Conservation (phyloP, 495 filamentous ascomycete species). For the Penicillium mononematosum region DNA sequence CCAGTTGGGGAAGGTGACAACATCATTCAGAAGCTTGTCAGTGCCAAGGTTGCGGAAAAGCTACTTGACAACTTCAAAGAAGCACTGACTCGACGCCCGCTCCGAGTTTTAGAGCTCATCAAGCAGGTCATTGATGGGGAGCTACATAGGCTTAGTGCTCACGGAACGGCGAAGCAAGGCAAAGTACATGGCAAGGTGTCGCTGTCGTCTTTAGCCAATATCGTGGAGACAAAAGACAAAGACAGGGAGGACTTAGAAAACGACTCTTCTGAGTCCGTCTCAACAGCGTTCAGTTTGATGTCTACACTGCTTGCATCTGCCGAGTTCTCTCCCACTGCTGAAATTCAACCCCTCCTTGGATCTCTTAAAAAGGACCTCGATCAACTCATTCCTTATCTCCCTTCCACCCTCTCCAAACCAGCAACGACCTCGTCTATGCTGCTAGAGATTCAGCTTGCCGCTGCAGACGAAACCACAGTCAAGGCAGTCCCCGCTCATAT, state of each 20-base stretch:
- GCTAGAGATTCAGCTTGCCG: conserved; percentile 56
- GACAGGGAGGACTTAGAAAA: conserved; percentile 30
- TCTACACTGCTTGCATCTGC: conserved; percentile 65
- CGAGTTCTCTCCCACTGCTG: conserved; percentile 53
- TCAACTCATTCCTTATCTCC: conserved; percentile 42
- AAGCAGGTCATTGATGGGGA: conserved; percentile 54
- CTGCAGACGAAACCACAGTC: conserved; percentile 50
- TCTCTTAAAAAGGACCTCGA: conserved; percentile 52
- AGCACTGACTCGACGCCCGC: conserved; percentile 62
- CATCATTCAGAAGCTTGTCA: conserved; percentile 50
- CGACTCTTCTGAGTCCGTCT: conserved; percentile 51
- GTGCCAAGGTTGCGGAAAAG: conserved; percentile 63
- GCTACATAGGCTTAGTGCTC: conserved; percentile 18
- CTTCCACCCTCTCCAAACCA: conserved; percentile 36
- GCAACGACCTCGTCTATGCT: conserved; percentile 55
- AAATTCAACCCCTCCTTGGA: conserved; percentile 43
- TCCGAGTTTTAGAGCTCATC: conserved; percentile 61
- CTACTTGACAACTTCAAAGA: conserved; percentile 67
- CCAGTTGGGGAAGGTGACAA: conserved; percentile 36
- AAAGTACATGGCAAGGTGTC: conserved; percentile 29
- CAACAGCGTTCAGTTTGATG: conserved; percentile 63
- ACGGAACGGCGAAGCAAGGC: conserved; percentile 6
- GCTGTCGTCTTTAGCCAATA: conserved; percentile 39
- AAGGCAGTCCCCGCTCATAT: conserved; percentile 42
- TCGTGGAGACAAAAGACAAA: conserved; percentile 25